Evolutionary conservation across 2,329 filamentous ascomycete genomes (phyloP).

Genomic region (Penicillium decumbens): DNA sequence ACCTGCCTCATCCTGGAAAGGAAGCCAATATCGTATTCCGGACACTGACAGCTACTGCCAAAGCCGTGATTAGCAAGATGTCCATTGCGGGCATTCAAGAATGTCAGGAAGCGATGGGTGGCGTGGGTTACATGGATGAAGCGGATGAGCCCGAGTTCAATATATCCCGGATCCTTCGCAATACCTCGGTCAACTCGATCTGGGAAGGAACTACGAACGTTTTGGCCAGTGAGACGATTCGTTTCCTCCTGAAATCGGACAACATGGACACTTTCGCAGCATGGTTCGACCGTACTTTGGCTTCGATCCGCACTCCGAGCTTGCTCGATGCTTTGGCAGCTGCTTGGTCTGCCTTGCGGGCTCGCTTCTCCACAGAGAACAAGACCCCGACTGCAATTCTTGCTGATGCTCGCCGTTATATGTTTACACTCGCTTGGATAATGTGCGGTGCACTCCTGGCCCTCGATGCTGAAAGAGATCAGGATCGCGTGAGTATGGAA

Average conservation of each 20-base stretch:
- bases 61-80: constrained; percentile 36
- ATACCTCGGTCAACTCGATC: constrained; percentile 54
- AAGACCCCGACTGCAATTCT: constrained; percentile 19
- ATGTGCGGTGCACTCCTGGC: constrained; percentile 35
- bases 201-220: constrained; percentile 73
- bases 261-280: constrained; percentile 31
- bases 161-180: constrained; percentile 61
- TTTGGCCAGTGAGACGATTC: constrained; percentile 52
- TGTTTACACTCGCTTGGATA: constrained; percentile 37
- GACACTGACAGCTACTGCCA: constrained; percentile 29
- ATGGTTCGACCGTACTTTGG: constrained; percentile 41
- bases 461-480: constrained; percentile 37
- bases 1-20: constrained; percentile 39
- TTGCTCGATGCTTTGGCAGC: constrained; percentile 8
- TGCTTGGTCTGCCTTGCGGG: constrained; percentile 18
- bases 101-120: constrained; percentile 38
- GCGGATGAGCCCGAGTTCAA: constrained; percentile 58
- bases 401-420: constrained; percentile 31
- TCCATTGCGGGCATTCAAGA: constrained; percentile 32
- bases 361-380: constrained; percentile 11
- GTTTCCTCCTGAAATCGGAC: constrained; percentile 28
- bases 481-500: constrained; percentile 29
- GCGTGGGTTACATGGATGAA: constrained; percentile 40
- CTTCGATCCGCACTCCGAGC: constrained; percentile 8
- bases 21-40: constrained; percentile 29